Conservation (phyloP, 2,329 filamentous ascomycete genomes). For the Epichloe sp. region DNA sequence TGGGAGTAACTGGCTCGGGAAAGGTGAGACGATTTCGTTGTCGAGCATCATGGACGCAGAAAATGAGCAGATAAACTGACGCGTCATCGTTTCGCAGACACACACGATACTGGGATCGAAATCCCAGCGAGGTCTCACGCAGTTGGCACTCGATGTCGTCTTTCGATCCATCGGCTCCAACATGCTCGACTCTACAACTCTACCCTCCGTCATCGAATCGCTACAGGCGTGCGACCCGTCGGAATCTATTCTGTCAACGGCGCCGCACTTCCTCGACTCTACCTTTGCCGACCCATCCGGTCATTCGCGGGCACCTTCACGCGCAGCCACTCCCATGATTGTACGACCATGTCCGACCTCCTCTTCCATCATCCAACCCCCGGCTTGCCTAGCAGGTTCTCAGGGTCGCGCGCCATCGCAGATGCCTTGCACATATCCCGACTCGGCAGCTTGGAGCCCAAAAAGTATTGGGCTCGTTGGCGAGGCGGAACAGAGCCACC, state of each 20-base stretch:
- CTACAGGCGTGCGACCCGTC: constrained; percentile 66
- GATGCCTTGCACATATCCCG: constrained; percentile 19
- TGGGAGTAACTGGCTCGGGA: constrained; percentile 90
- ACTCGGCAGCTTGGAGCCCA: constrained; percentile 18
- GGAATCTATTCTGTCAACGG: constrained; percentile 64
- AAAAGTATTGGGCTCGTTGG: constrained; percentile 33
- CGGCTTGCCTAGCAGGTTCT: constrained; percentile 3
- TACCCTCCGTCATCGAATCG: constrained; percentile 55
- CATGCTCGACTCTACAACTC: constrained; percentile 48
- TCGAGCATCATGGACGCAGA: too few species aligned
- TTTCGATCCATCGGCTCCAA: constrained; percentile 68
- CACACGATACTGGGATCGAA: constrained; percentile 90
- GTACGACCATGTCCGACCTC: constrained; percentile 33
- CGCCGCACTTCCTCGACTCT: constrained; percentile 64
- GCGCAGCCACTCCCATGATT: constrained; percentile 57
- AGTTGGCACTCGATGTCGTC: constrained; percentile 79
- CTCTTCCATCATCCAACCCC: constrained; percentile 13
- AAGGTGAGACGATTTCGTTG: constrained; percentile 47
- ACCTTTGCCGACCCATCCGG: constrained; percentile 54
- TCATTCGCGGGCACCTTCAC: constrained; percentile 45
- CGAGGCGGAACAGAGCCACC: constrained; percentile 13
- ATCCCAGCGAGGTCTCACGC: constrained; percentile 75
- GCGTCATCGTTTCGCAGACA: constrained; percentile 41
- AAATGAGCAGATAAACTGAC: too few species aligned
- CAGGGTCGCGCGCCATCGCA: constrained; percentile 8